phyloP scores from a whole-genome alignment of 2,329 filamentous ascomycete species.

The Claviceps humidiphila region DNA sequence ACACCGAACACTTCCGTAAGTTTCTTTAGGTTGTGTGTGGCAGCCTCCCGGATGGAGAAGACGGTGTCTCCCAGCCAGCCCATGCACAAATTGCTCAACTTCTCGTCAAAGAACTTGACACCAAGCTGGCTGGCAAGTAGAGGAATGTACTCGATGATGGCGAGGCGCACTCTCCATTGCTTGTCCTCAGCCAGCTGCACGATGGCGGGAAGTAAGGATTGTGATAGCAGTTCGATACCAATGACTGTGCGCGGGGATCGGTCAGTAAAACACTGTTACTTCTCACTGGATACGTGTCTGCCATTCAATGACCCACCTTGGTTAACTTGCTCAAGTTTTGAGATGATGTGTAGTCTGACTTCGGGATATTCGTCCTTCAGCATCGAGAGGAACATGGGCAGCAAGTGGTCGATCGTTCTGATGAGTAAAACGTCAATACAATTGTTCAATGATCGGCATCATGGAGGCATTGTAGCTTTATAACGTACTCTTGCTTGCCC shows the following conservation, averaged over 20 bases:
- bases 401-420: slow-evolving; percentile 87
- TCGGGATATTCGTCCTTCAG: slow-evolving; percentile 98
- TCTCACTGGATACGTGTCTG: neutral
- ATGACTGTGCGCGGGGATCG: slow-evolving; percentile 49
- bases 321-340: slow-evolving; percentile 97
- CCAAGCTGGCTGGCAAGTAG: slow-evolving; percentile 90
- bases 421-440: neutral
- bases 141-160: slow-evolving; percentile 98
- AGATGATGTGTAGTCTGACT: slow-evolving; percentile 96
- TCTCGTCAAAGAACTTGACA: slow-evolving; percentile 96
- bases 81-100: slow-evolving; percentile 92
- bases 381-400: slow-evolving; percentile 99
- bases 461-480: neutral
- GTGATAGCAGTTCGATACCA: slow-evolving; percentile 90
- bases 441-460: neutral
- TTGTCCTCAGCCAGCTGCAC: slow-evolving; percentile 97
- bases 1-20: slow-evolving; percentile 97
- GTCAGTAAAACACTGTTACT: neutral
- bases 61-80: slow-evolving; percentile 96
- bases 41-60: slow-evolving; percentile 95
- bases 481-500: slow-evolving; percentile 83
- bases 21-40: slow-evolving; percentile 95
- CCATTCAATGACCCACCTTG: slow-evolving; percentile 47
- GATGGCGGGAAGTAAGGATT: slow-evolving; percentile 92
- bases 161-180: slow-evolving; percentile 94